Evolutionary conservation across 2,329 filamentous ascomycete genomes (phyloP), one percentile per base, ranked within the genome.

Genomic region (Diaporthe nobilis): DNA sequence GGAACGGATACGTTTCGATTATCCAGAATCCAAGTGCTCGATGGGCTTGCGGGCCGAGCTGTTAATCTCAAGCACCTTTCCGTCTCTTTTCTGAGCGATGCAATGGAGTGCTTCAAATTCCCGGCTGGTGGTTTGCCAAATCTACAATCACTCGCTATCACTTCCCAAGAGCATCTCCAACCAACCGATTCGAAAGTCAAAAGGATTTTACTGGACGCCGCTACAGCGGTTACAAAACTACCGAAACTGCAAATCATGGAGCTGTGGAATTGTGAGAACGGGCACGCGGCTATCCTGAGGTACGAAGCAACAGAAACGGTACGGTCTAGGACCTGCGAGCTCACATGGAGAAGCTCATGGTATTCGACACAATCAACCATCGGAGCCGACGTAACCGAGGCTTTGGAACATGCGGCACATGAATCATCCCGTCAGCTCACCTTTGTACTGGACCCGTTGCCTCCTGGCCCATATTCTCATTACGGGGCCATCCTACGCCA

Each of bases 181-280:
- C 49, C 25, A 9, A 13, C 20, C 8, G 3, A 34, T 1, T 1
- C 1, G 9, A 39, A 42, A 17, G 25, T 58, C 25, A 58, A 22
- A 17, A 15, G 10, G 4, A 13, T 74, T 4, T 3, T 57, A 1
- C 7, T 17, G 22, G 15, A 20, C 22, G 72, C 72, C 4, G 72
- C 72, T 7, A 17, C 0, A 10, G 53, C 53, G 4, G 25, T n/a
- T 1, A 51, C 37, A 10, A 58, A 28, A 22, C 12, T 70, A 13
- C 72, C 72, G 1, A 70, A 49, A 25, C 72, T 74, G 3, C 60
- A 70, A 12, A 70, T 74, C 8, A 70, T 74, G 72, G 72, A 74
- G 49, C 25, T 74, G 37, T 74, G 72, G 72, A 70, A 49, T 44
- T 72, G 71, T n/a, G 34, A 28, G 22, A 22, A 63, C 1, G 71